Evolutionary conservation across 1,139 yeast species (phyloP), one percentile per base, ranked within the genome.

Genomic region (Barnettozyma hawaiiensis): DNA sequence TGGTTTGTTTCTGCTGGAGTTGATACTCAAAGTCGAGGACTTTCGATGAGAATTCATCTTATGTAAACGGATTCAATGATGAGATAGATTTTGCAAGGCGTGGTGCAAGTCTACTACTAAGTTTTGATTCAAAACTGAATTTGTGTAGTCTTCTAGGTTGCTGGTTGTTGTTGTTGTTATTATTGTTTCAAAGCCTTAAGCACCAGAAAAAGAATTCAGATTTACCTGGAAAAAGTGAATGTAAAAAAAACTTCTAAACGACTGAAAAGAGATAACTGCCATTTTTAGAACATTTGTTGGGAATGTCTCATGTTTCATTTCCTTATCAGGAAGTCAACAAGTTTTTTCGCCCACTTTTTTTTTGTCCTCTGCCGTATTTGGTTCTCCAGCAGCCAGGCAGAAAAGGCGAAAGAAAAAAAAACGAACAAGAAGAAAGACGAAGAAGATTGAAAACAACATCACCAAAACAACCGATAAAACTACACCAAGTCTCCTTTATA

Each of bases 1-100:
- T 3, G 60, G 60, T 26, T 55, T 55, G 46, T 55, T 55, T 39
- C 56, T 47, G 39, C 47, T 48, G 19, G 50, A 47, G 28, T 41
- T 51, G 22, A 55, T 41, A 28, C 53, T 50, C 43, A 55, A 44
- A 3, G 58, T 53, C 11, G 58, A 51, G 5, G 52, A 46, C 45
- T 52, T 53, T 31, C 59, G 47, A 18, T 54, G 56, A 1, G 46
- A 24, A 18, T 22, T 29, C 45, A n/a, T n/a, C n/a, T n/a, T n/a
- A 42, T 42, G 18, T 14, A 2, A n/a, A 21, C 6, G n/a, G 35
- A 21, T 20, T 15, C 16, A 18, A 11, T 21, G 35, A 12, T 20
- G 24, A n/a, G 16, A 14, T 18, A 14, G 31, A 27, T 27, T 12
- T 8, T n/a, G 31, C 12, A 18, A 16, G 14, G n/a, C n/a, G n/a